Percentiles rank a stretch among this genome's conserved stretches.
phyloP scores from a whole-genome alignment of 2,329 filamentous ascomycete species.

The Cercospora sojina region DNA sequence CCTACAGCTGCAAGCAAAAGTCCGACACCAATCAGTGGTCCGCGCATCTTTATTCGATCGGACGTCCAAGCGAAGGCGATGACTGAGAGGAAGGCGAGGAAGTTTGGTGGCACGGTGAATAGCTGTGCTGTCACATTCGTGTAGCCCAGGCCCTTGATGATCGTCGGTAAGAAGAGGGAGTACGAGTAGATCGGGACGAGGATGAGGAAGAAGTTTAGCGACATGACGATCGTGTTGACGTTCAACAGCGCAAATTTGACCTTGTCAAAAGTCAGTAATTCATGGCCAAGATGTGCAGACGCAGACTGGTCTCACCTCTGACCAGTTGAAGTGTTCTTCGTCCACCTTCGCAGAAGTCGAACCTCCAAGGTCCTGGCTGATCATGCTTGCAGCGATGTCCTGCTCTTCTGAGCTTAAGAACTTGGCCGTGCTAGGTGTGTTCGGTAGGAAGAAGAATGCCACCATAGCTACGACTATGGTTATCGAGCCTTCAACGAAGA shows the following conservation, averaged over 20 bases:
- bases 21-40: slow-evolving; percentile 35
- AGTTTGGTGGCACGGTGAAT: slow-evolving; percentile 43
- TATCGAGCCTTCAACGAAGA: slow-evolving; percentile 51
- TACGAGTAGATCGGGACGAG: slow-evolving; percentile 44
- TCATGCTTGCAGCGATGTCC: slow-evolving; percentile 31
- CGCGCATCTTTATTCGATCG: slow-evolving; percentile 38
- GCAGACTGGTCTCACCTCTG: slow-evolving; percentile 31
- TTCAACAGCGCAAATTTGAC: slow-evolving; percentile 37
- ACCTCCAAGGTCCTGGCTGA: slow-evolving; percentile 38
- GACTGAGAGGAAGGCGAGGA: slow-evolving; percentile 35
- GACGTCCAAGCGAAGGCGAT: slow-evolving; percentile 30
- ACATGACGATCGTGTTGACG: slow-evolving; percentile 38
- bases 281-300: not conserved
- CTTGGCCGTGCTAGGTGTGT: slow-evolving; percentile 51
- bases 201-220: slow-evolving; percentile 39
- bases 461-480: slow-evolving; percentile 55
- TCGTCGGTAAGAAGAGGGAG: slow-evolving; percentile 49
- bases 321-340: slow-evolving; percentile 38
- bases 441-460: slow-evolving; percentile 56
- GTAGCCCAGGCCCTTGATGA: slow-evolving; percentile 47
- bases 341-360: slow-evolving; percentile 32
- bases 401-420: slow-evolving; percentile 39
- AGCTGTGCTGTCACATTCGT: slow-evolving; percentile 42
- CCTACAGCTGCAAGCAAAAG: slow-evolving; percentile 39
- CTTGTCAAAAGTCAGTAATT: slow-evolving; percentile 14